Evolutionary conservation across 305 asterid genomes (phyloP).

Genomic region (Caryopteris hybrid): DNA sequence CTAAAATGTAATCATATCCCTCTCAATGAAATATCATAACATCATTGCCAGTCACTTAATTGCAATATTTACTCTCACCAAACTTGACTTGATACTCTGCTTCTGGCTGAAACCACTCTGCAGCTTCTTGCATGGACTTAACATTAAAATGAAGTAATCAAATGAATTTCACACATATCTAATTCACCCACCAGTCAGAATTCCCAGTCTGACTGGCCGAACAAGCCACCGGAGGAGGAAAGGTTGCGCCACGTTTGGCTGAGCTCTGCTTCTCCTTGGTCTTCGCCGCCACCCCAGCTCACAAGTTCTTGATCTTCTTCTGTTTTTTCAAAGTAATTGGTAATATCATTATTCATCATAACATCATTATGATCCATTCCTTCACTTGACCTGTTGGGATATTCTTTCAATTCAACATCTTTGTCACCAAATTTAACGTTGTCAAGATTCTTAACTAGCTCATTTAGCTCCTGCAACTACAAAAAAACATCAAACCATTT

Average conservation of each 20-base stretch:
- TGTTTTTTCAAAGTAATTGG: slow-evolving; percentile 4
- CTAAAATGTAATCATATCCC: neutral
- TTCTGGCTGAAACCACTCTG: neutral
- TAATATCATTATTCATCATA: neutral
- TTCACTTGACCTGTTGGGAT: slow-evolving; percentile 18
- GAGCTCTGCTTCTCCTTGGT: slow-evolving; percentile 35
- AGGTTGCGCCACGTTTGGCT: slow-evolving; percentile 45
- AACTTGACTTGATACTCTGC: neutral
- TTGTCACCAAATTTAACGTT: neutral
- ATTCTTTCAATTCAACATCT: slow-evolving; percentile 11
- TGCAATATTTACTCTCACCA: too few relatives aligned
- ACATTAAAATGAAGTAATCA: neutral
- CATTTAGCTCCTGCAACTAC: slow-evolving; percentile 37
- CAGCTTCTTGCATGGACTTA: neutral
- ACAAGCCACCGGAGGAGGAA: slow-evolving; percentile 32
- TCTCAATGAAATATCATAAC: neutral
- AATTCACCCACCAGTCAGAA: slow-evolving; percentile 63
- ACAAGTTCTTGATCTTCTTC: slow-evolving; percentile 29
- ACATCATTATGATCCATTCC: slow-evolving; percentile 12
- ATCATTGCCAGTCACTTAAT: neutral
- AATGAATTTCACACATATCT: neutral
- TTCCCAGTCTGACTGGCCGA: slow-evolving; percentile 40
- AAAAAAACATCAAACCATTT: neutral
- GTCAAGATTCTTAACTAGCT: slow-evolving; percentile 22
- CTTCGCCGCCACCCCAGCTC: slow-evolving; percentile 32